Evolutionary conservation across 305 asterid genomes (phyloP).

Genomic region (Withania somnifera): DNA sequence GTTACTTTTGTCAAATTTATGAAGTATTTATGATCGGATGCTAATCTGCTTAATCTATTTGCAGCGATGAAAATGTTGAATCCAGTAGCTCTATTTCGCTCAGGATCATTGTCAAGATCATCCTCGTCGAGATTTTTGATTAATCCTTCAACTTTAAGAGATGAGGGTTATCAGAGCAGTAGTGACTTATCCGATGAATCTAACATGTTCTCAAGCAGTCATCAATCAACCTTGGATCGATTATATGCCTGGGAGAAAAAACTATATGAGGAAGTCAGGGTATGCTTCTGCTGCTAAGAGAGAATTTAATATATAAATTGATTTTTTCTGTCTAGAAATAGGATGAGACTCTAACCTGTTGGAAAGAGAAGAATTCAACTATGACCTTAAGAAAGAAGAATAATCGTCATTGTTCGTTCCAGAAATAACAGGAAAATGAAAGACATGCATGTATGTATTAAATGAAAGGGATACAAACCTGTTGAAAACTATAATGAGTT

Average conservation of each 20-base stretch:
- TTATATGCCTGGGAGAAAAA: conserved; percentile 91
- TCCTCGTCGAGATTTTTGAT: conserved; percentile 57
- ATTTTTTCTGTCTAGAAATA: neutral
- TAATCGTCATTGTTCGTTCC: neutral
- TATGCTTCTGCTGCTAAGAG: conserved; percentile 27
- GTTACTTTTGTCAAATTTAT: neutral
- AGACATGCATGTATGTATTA: neutral
- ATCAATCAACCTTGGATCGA: conserved; percentile 83
- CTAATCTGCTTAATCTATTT: conserved; percentile 1
- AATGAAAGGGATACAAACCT: neutral
- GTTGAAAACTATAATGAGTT: neutral
- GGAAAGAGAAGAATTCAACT: neutral
- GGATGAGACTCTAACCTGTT: neutral
- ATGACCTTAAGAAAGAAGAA: neutral
- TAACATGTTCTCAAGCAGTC: conserved; percentile 43
- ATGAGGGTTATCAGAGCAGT: conserved; percentile 52
- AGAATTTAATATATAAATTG: neutral
- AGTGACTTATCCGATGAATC: conserved; percentile 60
- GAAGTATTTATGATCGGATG: neutral
- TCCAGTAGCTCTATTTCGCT: conserved; percentile 72
- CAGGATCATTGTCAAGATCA: conserved; percentile 75
- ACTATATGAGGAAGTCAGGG: conserved; percentile 90
- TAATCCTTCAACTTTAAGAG: conserved; percentile 49
- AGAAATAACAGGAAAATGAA: neutral
- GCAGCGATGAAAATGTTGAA: conserved; percentile 84